Evolutionary conservation across 805 yeast genomes (phyloP), one percentile per base, ranked within the genome.

Genomic region (Maudiozyma turicensis): DNA sequence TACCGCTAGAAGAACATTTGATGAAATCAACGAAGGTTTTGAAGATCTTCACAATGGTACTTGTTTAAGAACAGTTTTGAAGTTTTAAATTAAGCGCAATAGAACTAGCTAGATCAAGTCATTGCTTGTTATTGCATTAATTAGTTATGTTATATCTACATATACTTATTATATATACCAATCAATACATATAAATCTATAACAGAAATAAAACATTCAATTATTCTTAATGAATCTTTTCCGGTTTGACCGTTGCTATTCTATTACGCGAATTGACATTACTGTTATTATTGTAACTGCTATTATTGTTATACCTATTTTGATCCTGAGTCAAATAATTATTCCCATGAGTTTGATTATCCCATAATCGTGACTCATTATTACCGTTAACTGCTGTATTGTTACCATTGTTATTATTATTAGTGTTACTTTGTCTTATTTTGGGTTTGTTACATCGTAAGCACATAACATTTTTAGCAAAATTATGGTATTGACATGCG

Each of bases 1-100:
- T 63, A 93, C 99, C 32, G 95, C 89, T 74, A 81, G 86, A 71
- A 91, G 82, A 66, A 71, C 80, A 39, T 79, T 93, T 66, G 77
- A 73, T 32, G 77, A 83, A 48, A 89, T 93, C 69, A 90, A 90
- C 75, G 66, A 75, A 50, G 98, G 97, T 26, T 90, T 93, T 67
- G 91, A 88, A 49, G 96, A 89, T 68, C 84, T 93, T 88, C 96
- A 91, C 70, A 72, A 79, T 50, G 99, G 99, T 64, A 84, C 80
- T 63, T 88, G 96, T 73, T 81, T 93, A 69, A 86, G 99, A 73
- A 93, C 97, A 29, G 96, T 93, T 52, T 72, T 86, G 55, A 72
- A 79, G 58, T 66, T 47, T 31, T 49, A 47, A 46, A 20, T 20
- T 4, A 20, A 20, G 4, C 4, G 26, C 26, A 4, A 20, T 20